Base-by-base conservation (phyloP, 202 grass and related monocot species). In the Digitaria exilis region DNA sequence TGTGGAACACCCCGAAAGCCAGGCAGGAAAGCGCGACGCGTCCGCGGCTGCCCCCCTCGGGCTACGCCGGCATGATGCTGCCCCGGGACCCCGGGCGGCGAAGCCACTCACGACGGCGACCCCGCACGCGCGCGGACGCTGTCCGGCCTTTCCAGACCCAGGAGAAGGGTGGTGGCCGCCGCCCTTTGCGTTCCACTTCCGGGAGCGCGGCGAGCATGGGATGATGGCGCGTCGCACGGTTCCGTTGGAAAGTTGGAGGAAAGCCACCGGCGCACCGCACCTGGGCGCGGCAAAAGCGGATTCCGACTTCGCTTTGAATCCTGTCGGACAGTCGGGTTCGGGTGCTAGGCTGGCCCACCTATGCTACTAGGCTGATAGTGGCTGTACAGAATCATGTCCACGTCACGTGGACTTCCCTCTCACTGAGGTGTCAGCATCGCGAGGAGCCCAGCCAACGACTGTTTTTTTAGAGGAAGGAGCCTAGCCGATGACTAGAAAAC, bases 51-150 rank as follows among this genome's bases (percentile, higher is more conserved):
- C 68, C 43, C 22, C 19, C 9, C 26, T 64, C 21, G 30, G 18
- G 21, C 14, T 28, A 24, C 12, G 2, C 25, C 6, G 76, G 7
- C 63, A 62, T 82, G 73, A 82, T 87, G 64, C 17, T 78, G 73
- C 65, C n/a, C 21, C 44, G 0, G 28, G 4, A 7, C 48, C 26
- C 39, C 5, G 19, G 54, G n/a, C 8, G 56, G 7, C 12, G 34
- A 65, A 26, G 28, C 69, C 17, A 34, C 69, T 41, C 37, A 60
- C 39, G 41, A 55, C 49, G 71, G 52, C 7, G 34, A 64, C 43
- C 43, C 34, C 34, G 73, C 56, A 52, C 51, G 14, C 85, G 79
- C 22, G 79, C 55, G 35, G 22, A 34, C 25, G 45, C 73, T 65
- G 55, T 56, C 45, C 12, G 11, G 73, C 34, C 65, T 78, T 71